Base-by-base conservation (phyloP, 140 eudicot species). In the Stevia rebaudiana region DNA sequence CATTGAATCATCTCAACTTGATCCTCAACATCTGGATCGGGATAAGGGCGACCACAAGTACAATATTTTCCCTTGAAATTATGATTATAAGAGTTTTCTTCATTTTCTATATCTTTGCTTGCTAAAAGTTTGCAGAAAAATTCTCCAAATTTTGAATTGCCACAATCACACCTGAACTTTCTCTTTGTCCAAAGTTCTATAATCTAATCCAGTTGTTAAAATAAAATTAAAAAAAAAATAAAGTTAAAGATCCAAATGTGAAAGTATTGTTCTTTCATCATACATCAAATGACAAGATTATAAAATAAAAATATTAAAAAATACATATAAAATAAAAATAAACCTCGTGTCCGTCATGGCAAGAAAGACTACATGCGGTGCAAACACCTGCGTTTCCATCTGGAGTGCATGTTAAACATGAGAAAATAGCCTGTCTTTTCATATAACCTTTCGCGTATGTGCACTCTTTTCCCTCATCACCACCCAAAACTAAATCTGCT, bases 291-390 rank as follows among this genome's bases (percentile, higher is more conserved):
- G 43, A 24, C 33, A 55, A 49, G 49, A 51, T 39, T 48, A 16
- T 64, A 17, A 37, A 13, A 31, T 48, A 12, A 16, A 12, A 53
- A 50, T 0, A 5, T 30, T 3, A 71, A 37, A 18, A 17, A n/a
- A n/a, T n/a, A n/a, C n/a, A n/a, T n/a, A n/a, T n/a, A n/a, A n/a
- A n/a, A n/a, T n/a, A n/a, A n/a, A n/a, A 5, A 36, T 12, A 48
- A 83, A 94, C 99, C 94, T 94, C 99, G 61, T 94, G 99, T n/a
- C 99, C 97, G 40, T 94, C 97, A 80, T 94, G 99, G 76, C 99
- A 94, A 74, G 94, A 77, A 64, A 94, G 68, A 72, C 83, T 73
- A 68, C 99, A 94, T 11, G 97, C 99, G 1, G 97, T 83, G 76
- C 99, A 94, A 35, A 94, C 84, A n/a, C 99, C 99, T 1, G 95